Percentiles rank a stretch among this genome's conserved stretches.
phyloP scores from a whole-genome alignment of 805 yeast species.

The Yarrowia keelungensis region DNA sequence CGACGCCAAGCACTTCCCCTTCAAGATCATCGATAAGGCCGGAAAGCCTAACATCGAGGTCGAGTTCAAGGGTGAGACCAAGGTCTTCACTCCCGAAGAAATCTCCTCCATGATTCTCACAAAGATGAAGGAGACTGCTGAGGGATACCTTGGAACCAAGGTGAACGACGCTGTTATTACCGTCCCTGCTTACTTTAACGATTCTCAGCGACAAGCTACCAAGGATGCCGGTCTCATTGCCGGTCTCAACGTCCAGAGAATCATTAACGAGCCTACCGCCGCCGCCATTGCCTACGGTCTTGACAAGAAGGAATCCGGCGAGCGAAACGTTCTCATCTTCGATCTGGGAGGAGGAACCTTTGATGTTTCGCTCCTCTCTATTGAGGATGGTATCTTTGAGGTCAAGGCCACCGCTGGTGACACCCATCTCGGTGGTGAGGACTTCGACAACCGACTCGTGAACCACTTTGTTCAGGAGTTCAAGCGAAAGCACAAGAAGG shows the following conservation, averaged over 20 bases:
- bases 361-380: constrained; percentile 90
- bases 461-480: constrained; percentile 90
- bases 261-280: constrained; percentile 96
- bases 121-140: constrained; percentile 94
- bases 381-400: constrained; percentile 94
- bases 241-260: constrained; percentile 91
- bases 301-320: constrained; percentile 64
- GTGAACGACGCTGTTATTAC: constrained; percentile 93
- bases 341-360: constrained; percentile 99
- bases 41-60: constrained; percentile 89
- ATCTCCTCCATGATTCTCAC: constrained; percentile 88
- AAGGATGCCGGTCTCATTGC: constrained; percentile 97
- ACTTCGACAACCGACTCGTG: constrained; percentile 94
- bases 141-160: constrained; percentile 79
- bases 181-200: constrained; percentile 95
- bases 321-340: constrained; percentile 74
- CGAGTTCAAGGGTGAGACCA: constrained; percentile 84
- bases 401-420: constrained; percentile 93
- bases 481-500: constrained; percentile 97
- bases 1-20: constrained; percentile 89
- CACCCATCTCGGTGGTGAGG: constrained; percentile 97
- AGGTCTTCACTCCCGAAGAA: constrained; percentile 90
- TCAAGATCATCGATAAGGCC: constrained; percentile 71
- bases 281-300: constrained; percentile 99
- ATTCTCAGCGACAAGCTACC: constrained; percentile 97